A percentile compares a stretch with the other conserved stretches of the same genome.
phyloP scores from a whole-genome alignment of 2,329 filamentous ascomycete species.

The Colletotrichum neosansevieriae region DNA sequence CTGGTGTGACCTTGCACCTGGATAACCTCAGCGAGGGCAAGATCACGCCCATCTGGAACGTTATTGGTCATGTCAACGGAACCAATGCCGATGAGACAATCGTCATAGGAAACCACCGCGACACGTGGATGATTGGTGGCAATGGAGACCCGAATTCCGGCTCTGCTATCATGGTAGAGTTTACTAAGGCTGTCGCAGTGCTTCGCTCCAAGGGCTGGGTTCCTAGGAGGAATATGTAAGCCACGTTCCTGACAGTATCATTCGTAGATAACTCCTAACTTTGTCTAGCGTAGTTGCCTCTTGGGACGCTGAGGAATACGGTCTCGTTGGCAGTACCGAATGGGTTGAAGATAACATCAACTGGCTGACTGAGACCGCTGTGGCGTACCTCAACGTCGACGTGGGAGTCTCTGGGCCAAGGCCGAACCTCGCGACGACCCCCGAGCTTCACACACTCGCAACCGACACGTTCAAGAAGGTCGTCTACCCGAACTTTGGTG shows the following conservation, averaged over 20 bases:
- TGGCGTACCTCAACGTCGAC: slow-evolving; percentile 87
- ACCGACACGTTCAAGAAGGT: slow-evolving; percentile 72
- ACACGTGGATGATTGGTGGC: slow-evolving; percentile 87
- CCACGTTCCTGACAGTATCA: not conserved
- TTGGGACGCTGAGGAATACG: slow-evolving; percentile 84
- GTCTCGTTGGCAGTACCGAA: slow-evolving; percentile 82
- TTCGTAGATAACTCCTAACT: not conserved
- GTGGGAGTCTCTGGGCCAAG: slow-evolving; percentile 70
- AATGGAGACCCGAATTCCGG: slow-evolving; percentile 88
- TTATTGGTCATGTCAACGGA: slow-evolving; percentile 85
- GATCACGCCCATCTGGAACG: slow-evolving; percentile 79
- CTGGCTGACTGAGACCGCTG: slow-evolving; percentile 77
- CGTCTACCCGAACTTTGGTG: slow-evolving; percentile 70
- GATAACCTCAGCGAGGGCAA: slow-evolving; percentile 75
- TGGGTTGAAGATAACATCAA: slow-evolving; percentile 88
- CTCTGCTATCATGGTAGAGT: slow-evolving; percentile 80
- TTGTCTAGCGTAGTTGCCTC: slow-evolving; percentile 74
- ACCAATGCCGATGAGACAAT: slow-evolving; percentile 81
- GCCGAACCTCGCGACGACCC: slow-evolving; percentile 71
- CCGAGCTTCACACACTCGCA: slow-evolving; percentile 75
- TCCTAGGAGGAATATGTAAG: slow-evolving; percentile 72
- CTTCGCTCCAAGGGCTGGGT: slow-evolving; percentile 82
- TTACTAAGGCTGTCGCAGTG: slow-evolving; percentile 77
- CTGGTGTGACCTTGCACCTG: slow-evolving; percentile 72
- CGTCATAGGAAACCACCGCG: slow-evolving; percentile 83